These are phyloP conservation scores for Zygosaccharomyces pseudorouxii DNA, from an alignment of 805 yeast genomes.

Conservation along the genomic window DNA sequence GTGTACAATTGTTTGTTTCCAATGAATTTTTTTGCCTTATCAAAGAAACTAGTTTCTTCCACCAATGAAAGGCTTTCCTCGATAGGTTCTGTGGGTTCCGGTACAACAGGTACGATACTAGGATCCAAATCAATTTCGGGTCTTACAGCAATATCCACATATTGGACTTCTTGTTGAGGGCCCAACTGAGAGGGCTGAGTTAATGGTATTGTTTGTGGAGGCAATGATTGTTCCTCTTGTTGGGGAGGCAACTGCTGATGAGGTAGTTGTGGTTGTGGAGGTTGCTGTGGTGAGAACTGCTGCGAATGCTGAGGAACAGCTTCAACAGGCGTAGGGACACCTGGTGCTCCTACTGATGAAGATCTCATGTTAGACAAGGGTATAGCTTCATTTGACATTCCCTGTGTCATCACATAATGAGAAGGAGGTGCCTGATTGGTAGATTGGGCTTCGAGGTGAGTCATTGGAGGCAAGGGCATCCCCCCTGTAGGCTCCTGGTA, in stretches of 20 bases:
- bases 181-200: conserved; percentile 21
- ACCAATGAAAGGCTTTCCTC: conserved; percentile 56
- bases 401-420: conserved; percentile 17
- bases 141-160: conserved; percentile 31
- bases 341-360: conserved; percentile 19
- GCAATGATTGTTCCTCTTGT: conserved; percentile 17
- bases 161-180: conserved; percentile 20
- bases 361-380: conserved; percentile 38
- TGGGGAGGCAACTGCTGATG: conserved; percentile 32
- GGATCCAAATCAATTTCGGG: conserved; percentile 48
- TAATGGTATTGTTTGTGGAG: conserved; percentile 10
- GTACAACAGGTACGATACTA: conserved; percentile 75
- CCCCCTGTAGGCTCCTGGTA: conserved; percentile 20
- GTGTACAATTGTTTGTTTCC: conserved; percentile 86
- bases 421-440: conserved; percentile 9
- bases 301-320: conserved; percentile 8
- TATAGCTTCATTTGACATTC: conserved; percentile 28
- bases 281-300: conserved; percentile 14
- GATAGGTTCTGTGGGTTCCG: conserved; percentile 69
- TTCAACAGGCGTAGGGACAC: conserved; percentile 17
- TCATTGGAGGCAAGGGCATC: conserved; percentile 27
- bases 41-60: conserved; percentile 88
- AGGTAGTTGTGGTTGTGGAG: conserved; percentile 18
- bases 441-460: conserved; percentile 14
- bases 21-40: conserved; percentile 81